phyloP scores from a whole-genome alignment of 306 rosid genomes.

The Glycine soja region DNA sequence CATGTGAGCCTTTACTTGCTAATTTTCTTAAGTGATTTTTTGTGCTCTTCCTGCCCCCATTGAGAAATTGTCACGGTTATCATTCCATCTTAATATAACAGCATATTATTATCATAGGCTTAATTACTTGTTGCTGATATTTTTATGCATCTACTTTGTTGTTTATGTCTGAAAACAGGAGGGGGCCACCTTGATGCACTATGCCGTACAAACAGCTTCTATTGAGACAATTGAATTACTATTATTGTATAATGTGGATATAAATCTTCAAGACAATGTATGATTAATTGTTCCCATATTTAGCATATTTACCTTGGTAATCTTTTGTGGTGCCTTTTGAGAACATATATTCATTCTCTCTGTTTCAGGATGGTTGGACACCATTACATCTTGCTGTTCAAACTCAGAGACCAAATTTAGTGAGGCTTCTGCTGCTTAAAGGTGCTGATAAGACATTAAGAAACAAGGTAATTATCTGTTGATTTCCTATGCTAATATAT shows the following conservation, averaged over 20 bases:
- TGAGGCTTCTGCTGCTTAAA: slow-evolving; percentile 83
- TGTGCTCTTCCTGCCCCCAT: background rate
- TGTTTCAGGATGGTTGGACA: slow-evolving; percentile 88
- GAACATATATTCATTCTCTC: slow-evolving; percentile 25
- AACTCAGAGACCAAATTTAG: slow-evolving; percentile 76
- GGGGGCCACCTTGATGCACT: slow-evolving; percentile 92
- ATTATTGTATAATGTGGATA: slow-evolving; percentile 75
- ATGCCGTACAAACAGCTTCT: slow-evolving; percentile 91
- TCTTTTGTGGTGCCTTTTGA: slow-evolving; percentile 25
- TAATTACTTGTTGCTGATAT: slow-evolving; percentile 25
- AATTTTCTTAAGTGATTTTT: background rate
- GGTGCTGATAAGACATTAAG: slow-evolving; percentile 82
- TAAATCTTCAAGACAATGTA: slow-evolving; percentile 87
- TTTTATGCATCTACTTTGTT: slow-evolving; percentile 33
- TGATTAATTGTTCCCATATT: slow-evolving; percentile 29
- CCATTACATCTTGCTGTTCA: slow-evolving; percentile 94
- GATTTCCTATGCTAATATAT: background rate
- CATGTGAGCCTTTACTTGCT: slow-evolving; percentile 13
- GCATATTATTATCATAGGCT: background rate
- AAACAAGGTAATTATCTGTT: slow-evolving; percentile 68
- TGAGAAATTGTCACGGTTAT: slow-evolving; percentile 19
- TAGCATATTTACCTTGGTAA: slow-evolving; percentile 27
- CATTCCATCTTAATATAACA: slow-evolving; percentile 5
- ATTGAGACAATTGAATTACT: slow-evolving; percentile 78
- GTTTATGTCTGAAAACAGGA: slow-evolving; percentile 65